phyloP scores from a whole-genome alignment of 1,139 yeast genomes.

The Taphrina confusa region DNA sequence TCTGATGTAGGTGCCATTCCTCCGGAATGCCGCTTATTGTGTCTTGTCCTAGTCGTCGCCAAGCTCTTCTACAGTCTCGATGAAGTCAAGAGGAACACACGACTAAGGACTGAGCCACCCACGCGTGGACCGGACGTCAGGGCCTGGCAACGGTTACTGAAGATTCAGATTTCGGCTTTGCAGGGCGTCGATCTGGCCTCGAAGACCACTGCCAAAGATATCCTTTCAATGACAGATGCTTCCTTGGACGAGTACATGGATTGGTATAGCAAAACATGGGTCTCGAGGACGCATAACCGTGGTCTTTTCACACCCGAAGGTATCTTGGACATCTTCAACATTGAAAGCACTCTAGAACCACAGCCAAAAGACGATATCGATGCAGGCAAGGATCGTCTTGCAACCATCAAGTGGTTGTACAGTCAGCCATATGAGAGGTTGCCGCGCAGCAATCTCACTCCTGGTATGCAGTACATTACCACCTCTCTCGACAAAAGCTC shows the following conservation, averaged over 20 bases:
- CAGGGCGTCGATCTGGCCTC: constrained; percentile 22
- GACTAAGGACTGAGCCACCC: not conserved
- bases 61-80: constrained; percentile 20
- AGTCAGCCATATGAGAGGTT: not conserved
- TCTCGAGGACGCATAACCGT: not conserved
- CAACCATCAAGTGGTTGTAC: not conserved
- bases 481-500: not conserved
- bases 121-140: constrained; percentile 10
- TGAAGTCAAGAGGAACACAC: not conserved
- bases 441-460: not conserved
- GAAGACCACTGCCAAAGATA: constrained; percentile 18
- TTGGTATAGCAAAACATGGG: constrained; percentile 21
- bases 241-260: constrained; percentile 18
- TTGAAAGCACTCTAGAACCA: not conserved
- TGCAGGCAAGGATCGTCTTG: not conserved
- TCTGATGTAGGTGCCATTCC: not conserved
- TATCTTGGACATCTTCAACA: constrained; percentile 14
- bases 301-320: constrained; percentile 11
- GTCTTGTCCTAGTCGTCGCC: not conserved
- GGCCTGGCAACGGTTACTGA: constrained; percentile 1
- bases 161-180: not conserved
- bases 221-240: constrained; percentile 10
- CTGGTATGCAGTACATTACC: constrained; percentile 7
- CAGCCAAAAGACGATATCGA: not conserved
- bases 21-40: constrained; percentile 18